Evolutionary conservation across 148 eudicot species (phyloP), one percentile per base, ranked within the genome.

Genomic region (Mesembryanthemum crystallinum): DNA sequence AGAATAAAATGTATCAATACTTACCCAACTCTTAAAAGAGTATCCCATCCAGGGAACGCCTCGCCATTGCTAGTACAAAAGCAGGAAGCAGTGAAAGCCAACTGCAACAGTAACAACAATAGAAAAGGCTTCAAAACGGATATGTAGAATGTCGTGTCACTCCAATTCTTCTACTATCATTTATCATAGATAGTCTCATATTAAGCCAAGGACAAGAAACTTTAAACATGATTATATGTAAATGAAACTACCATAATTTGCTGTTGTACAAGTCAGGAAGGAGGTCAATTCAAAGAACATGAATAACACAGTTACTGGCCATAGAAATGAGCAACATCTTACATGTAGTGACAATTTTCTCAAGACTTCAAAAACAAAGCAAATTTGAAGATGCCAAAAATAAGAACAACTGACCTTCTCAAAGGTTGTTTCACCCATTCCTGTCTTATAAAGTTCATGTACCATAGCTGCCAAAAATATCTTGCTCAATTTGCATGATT

Each of bases 401-500:
- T 52, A 8, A 37, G 69, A 47, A 71, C 75, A 65, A 49, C 65
- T 70, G 64, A 91, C 99, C 97, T 95, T 89, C 77, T 96, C 99
- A 83, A 96, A 96, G 59, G 96, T 86, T 42, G 98, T 96, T 85
- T 96, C 98, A 18, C 91, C 86, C 93, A 96, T 87, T 82, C 99
- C 99, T 52, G 99, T 92, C 82, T 92, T 91, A 76, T 96, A 88
- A 51, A 89, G 92, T 73, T 96, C 99, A 81, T 92, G 87, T 76
- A 96, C 99, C 99, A 96, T 87, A 80, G 98, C 97, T 18, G 97
- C 89, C 91, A 96, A 85, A 81, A 92, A 91, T 83, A 96, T 89
- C 73, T 96, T 91, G 67, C 92, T 82, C 79, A 92, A 63, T 79
- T 87, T 91, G 73, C 90, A 85, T 61, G 89, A 89, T 67, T 82